Conservation (phyloP, 148 eudicot species). For the Bassia scoparia region DNA sequence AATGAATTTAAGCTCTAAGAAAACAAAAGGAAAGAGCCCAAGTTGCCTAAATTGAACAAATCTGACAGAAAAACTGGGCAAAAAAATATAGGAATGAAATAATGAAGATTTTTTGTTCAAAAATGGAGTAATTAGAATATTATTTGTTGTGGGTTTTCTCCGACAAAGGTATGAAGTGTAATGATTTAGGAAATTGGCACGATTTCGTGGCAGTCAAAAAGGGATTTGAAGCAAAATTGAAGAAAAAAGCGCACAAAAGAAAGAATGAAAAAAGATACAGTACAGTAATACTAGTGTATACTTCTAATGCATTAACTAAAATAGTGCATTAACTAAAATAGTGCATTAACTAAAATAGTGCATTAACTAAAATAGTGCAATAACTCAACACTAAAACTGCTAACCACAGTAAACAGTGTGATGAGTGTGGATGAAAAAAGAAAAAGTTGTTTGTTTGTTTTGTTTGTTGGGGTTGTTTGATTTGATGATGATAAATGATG, state of each 20-base stretch:
- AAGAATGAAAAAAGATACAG: background rate
- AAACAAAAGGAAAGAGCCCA: background rate
- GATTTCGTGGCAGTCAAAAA: constrained; percentile 23
- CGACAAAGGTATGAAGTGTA: constrained; percentile 14
- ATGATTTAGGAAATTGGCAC: constrained; percentile 14
- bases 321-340: background rate
- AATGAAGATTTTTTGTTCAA: too few species aligned
- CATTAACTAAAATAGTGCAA: background rate
- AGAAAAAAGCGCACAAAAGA: background rate
- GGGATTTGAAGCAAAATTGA: background rate
- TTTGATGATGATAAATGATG: too few species aligned
- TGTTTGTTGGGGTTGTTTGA: background rate
- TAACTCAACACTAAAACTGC: too few species aligned
- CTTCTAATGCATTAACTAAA: background rate
- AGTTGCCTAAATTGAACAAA: background rate
- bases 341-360: background rate
- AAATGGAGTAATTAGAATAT: background rate
- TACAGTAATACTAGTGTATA: background rate
- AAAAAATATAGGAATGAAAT: background rate
- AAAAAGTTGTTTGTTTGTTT: background rate
- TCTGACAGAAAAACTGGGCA: background rate
- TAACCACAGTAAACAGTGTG: background rate
- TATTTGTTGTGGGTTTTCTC: background rate
- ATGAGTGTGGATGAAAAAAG: background rate
- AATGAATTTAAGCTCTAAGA: background rate